phyloP scores from a whole-genome alignment of 1,139 yeast genomes.

The Magnusiomyces sp. region DNA sequence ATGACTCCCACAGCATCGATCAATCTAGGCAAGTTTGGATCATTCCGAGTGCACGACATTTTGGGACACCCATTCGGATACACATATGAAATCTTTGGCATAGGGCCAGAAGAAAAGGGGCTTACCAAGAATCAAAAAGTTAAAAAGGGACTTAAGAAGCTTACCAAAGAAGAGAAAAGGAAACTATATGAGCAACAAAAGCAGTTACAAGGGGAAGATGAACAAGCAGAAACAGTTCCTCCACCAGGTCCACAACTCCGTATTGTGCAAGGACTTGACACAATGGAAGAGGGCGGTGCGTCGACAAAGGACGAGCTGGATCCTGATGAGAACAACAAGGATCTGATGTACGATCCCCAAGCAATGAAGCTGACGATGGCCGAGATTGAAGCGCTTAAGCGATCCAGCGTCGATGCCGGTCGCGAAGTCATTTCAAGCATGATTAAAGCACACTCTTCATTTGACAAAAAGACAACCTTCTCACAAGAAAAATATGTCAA shows the following conservation, averaged over 20 bases:
- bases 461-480: constrained; percentile 78
- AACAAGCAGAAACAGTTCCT: constrained; percentile 7
- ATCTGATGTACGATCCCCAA: constrained; percentile 65
- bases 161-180: constrained; percentile 16
- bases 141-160: constrained; percentile 27
- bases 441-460: constrained; percentile 75
- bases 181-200: constrained; percentile 6
- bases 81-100: constrained; percentile 69
- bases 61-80: constrained; percentile 82
- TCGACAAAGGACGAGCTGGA: constrained; percentile 27
- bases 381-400: constrained; percentile 75
- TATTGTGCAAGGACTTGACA: constrained; percentile 15
- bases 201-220: constrained; percentile 7
- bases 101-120: constrained; percentile 26
- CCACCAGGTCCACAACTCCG: constrained; percentile 15
- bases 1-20: constrained; percentile 52
- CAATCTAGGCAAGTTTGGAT: constrained; percentile 84
- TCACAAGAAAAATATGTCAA: constrained; percentile 89
- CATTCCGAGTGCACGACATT: constrained; percentile 64
- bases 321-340: constrained; percentile 49
- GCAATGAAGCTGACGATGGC: constrained; percentile 66
- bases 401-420: constrained; percentile 38
- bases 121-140: constrained; percentile 14
- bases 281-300: constrained; percentile 15
- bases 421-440: constrained; percentile 74